Base-by-base conservation (phyloP, 169 alveolate genomes). In the Neospora caninum region DNA sequence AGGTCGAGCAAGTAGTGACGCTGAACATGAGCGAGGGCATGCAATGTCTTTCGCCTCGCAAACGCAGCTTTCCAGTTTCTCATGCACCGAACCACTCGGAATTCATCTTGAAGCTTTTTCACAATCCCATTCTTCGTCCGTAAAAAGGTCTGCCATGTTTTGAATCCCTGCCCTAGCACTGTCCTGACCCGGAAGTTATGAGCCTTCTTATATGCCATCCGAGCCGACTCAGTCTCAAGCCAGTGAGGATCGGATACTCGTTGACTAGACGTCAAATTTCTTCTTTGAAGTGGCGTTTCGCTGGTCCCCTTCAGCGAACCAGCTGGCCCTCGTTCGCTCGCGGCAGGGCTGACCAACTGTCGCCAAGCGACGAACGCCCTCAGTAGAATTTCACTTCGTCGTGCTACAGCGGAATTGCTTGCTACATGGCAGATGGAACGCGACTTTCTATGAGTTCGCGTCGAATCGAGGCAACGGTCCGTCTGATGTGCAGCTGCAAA, bases 11-110 rank as follows among this genome's bases (percentile, higher is more conserved):
- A 42, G 89, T 82, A 82, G 25, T 39, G 53, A 25, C 69, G 29
- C n/a, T 82, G 67, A 13, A 82, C 64, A 82, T 82, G 89, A 41
- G 89, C 89, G 38, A 82, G 89, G 64, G 89, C 89, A 18, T 82
- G 69, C 38, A 39, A 42, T 39, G 89, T 41, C 41, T 82, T 38
- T 42, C 89, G n/a, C 36, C 89, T 36, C 27, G 89, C 54, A 16
- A 42, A 82, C 25, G n/a, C 89, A 42, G 64, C 69, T 82, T 82
- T 82, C 89, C 89, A 82, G 36, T 42, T 82, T 82, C 89, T 36
- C 89, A 82, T 38, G 7, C 67, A 36, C 64, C 89, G n/a, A 0
- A 82, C 89, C 10, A 38, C 89, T 7, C 89, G 89, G 67, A 82
- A 82, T 31, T 82, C 89, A 42, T 82, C 89, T 34, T 82, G 67